These are phyloP conservation scores for Angophora floribunda DNA, from an alignment of 345 rosid genomes.

Conservation along the genomic window DNA sequence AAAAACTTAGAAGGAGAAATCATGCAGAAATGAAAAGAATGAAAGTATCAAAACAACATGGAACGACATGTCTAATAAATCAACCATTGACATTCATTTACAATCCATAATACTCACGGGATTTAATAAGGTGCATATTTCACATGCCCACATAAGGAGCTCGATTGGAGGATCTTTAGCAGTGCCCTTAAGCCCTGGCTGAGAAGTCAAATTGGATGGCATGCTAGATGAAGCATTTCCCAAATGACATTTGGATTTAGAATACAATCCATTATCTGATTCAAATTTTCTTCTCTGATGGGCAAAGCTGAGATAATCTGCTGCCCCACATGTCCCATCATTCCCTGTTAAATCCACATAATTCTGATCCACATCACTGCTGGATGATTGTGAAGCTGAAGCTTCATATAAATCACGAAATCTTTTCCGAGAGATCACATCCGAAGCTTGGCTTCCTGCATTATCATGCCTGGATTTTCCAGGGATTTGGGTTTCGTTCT, in stretches of 20 bases:
- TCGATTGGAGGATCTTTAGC: slow-evolving; percentile 13
- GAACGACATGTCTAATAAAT: neutral
- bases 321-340: slow-evolving; percentile 4
- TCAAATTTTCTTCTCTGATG: neutral
- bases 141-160: slow-evolving; percentile 60
- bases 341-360: slow-evolving; percentile 2
- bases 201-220: slow-evolving; percentile 8
- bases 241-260: neutral
- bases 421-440: slow-evolving; percentile 34
- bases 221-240: slow-evolving; percentile 25
- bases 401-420: slow-evolving; percentile 7
- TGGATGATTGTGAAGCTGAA: slow-evolving; percentile 6
- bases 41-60: neutral
- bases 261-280: neutral
- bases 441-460: neutral
- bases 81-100: neutral
- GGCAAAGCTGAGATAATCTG: neutral
- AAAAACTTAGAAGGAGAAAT: neutral
- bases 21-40: neutral
- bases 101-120: slow-evolving; percentile 38
- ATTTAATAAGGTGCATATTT: slow-evolving; percentile 64
- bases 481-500: slow-evolving; percentile 2
- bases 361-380: neutral
- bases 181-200: slow-evolving; percentile 3
- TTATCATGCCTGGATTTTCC: slow-evolving; percentile 6